Percentiles rank a stretch among this genome's conserved stretches.
Conservation (phyloP, 495 filamentous ascomycete species). For the Lophiotrema nucula region DNA sequence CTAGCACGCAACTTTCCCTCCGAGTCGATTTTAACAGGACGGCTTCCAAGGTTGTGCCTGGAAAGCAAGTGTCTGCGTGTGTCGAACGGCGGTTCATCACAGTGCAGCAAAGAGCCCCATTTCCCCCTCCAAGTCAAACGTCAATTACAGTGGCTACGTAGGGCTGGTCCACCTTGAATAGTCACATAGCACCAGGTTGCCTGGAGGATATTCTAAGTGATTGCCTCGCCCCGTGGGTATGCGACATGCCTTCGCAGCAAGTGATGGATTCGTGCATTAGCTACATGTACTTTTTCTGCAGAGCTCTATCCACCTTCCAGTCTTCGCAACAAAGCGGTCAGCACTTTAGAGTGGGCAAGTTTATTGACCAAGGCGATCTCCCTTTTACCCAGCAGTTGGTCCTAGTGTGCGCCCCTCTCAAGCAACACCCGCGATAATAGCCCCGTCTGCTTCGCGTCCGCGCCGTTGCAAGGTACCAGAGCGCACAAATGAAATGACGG, state of each 20-base stretch:
- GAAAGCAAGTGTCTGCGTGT: too few species aligned
- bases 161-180: too few species aligned
- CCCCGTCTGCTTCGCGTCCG: neutral
- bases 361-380: slow-evolving; percentile 24
- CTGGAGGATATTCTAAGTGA: too few species aligned
- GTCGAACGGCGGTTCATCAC: too few species aligned
- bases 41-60: too few species aligned
- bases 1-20: neutral
- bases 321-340: neutral
- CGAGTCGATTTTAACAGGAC: too few species aligned
- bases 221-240: neutral
- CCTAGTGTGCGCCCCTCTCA: neutral
- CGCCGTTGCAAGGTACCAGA: neutral
- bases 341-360: neutral
- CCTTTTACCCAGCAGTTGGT: slow-evolving; percentile 23
- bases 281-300: slow-evolving; percentile 1
- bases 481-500: neutral
- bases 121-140: too few species aligned
- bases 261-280: slow-evolving; percentile 22
- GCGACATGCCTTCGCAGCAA: slow-evolving; percentile 17
- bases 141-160: too few species aligned
- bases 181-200: too few species aligned
- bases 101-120: too few species aligned
- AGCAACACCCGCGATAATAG: neutral
- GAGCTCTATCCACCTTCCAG: slow-evolving; percentile 5